Base-by-base conservation (phyloP, 108 stramenopile genomes). In the Chaetoceros tenuissimus region DNA sequence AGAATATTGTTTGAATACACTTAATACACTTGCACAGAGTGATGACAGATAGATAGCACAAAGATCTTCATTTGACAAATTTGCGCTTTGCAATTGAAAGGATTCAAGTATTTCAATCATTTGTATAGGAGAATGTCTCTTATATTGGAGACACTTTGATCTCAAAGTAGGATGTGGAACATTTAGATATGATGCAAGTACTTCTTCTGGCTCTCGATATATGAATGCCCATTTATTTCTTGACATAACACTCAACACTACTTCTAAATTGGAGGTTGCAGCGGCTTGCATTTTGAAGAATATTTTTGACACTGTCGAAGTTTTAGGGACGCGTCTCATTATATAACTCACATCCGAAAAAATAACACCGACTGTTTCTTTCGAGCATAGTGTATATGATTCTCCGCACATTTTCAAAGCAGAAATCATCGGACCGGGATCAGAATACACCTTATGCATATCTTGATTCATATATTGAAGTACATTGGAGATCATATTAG, bases 261-360 rank as follows among this genome's bases (percentile, higher is more conserved):
- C 30, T 3, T 70, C 73, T 19, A 94, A 78, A 45, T 48, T 40
- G 61, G 79, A 59, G 2, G 81, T 69, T 0, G 77, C 77, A 44
- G 82, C 62, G 21, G 85, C 84, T 60, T 89, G 91, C n/a, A 98
- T 84, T 73, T 98, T 98, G 74, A 93, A 94, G 80, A 97, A 98
- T 44, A 89, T 57, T 10, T 40, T 5, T 10, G 5, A 13, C 13
- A 13, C 5, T 13, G 5, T 13, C 13, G 5, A 10, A 5, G 5
- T 13, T 10, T 13, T 40, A 10, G 22, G 69, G 61, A 5, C 55
- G 64, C 86, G 58, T 7, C 87, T 77, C 82, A 84, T 78, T 45
- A 88, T 25, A 56, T 84, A 92, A 54, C 86, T 72, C 3, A 81
- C 79, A 58, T 89, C 87, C 23, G 68, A 76, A 47, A 89, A 74